Percentiles rank a stretch among this genome's conserved stretches.
phyloP scores from a whole-genome alignment of 768 basidiomycete genomes.

The Tricholomella constricta region DNA sequence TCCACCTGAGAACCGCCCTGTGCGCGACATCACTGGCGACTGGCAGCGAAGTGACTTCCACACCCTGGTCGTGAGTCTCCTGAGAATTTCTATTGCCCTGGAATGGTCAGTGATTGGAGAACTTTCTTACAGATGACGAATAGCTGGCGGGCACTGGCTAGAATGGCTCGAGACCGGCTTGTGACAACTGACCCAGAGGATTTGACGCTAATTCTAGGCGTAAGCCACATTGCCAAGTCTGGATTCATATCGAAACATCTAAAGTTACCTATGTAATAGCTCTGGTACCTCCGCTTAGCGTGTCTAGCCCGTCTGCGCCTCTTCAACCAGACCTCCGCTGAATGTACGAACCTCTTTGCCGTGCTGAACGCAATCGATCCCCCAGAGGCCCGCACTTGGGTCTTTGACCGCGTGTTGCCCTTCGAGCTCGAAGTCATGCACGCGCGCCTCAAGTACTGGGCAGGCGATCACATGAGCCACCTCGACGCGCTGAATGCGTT shows the following conservation, averaged over 20 bases:
- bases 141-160: slow-evolving; percentile 84
- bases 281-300: slow-evolving; percentile 84
- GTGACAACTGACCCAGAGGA: slow-evolving; percentile 73
- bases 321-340: slow-evolving; percentile 85
- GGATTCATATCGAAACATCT: neutral
- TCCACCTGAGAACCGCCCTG: slow-evolving; percentile 73
- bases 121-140: slow-evolving; percentile 69
- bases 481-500: slow-evolving; percentile 72
- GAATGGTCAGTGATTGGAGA: slow-evolving; percentile 21
- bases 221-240: slow-evolving; percentile 37
- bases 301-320: slow-evolving; percentile 79
- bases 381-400: slow-evolving; percentile 50
- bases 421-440: slow-evolving; percentile 72
- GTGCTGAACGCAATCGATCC: slow-evolving; percentile 65
- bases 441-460: slow-evolving; percentile 78
- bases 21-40: slow-evolving; percentile 72
- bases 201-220: slow-evolving; percentile 61
- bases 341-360: slow-evolving; percentile 78
- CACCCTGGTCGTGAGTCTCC: slow-evolving; percentile 71
- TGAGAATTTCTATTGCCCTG: slow-evolving; percentile 14
- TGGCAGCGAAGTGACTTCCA: slow-evolving; percentile 75
- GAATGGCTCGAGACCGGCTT: slow-evolving; percentile 79
- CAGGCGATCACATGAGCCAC: slow-evolving; percentile 78
- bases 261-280: slow-evolving; percentile 37
- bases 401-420: slow-evolving; percentile 61